Evolutionary conservation across 1,139 yeast species (phyloP), one percentile per base, ranked within the genome.

Genomic region (Nakaseomyces kungkrabaensis): DNA sequence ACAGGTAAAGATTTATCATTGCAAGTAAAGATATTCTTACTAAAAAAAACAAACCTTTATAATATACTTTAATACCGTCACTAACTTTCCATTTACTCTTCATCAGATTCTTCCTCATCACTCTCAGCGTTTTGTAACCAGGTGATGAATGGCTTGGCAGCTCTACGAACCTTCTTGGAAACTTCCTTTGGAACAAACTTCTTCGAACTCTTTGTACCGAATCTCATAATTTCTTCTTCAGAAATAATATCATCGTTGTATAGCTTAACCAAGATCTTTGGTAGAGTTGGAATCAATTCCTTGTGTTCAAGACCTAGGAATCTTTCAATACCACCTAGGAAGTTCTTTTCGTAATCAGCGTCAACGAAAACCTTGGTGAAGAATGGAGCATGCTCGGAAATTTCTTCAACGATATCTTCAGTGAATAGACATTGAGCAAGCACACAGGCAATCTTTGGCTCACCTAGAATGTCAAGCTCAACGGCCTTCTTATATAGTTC

Each of bases 121-220:
- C 79, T 81, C 58, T 89, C 97, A 53, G 98, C 97, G 69, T 85
- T 92, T 66, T 88, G 83, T 59, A 92, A 79, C 98, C 98, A 92
- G 61, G 85, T 82, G 57, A 92, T 73, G 72, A 92, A 92, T 41
- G 97, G 96, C 72, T 88, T 89, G 54, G 97, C 97, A 46, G 96
- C 95, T 71, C 83, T 87, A 71, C 97, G 86, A 50, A 92, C 96
- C 77, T 88, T 90, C 73, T 90, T 90, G 49, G 95, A 85, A 45
- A 81, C 77, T 48, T 89, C 96, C 73, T 90, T 92, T 55, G 95
- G 87, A 53, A 90, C 97, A 62, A 85, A 92, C 71, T 89, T 90
- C 74, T 89, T 89, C 48, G 96, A 85, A 46, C 88, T 89, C 70
- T 88, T 89, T 51, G 92, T 78, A 59, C 97, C 97, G 90, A 96